Base-by-base conservation (phyloP, 305 asterid genomes). In the Solanum aculeatissimum region DNA sequence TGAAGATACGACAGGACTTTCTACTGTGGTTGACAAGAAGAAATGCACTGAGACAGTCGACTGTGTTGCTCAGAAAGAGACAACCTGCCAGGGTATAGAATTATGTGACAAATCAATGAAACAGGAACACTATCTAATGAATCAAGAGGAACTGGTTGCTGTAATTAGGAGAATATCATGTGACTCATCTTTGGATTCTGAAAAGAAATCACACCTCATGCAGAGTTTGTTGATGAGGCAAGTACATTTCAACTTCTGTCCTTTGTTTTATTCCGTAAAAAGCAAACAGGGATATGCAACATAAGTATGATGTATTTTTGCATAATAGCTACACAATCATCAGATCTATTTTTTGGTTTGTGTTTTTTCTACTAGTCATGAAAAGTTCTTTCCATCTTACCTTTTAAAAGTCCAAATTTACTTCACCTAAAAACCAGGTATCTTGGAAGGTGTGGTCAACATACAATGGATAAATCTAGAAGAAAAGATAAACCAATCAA, bases 171-270 rank as follows among this genome's bases (percentile, higher is more conserved):
- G 91, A 91, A 93, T 95, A 63, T 93, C 97, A 43, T 89, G 97
- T 81, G 98, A 95, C 87, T 83, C 95, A 25, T 88, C 89, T 87
- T 85, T 95, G 89, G 97, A 92, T 87, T 79, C 88, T 80, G 89
- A 86, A 82, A 87, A 89, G 87, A 93, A 93, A 86, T 89, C 97
- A 21, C 85, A 86, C 83, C 84, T 95, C 70, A 90, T 92, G 72
- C 98, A 94, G 91, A 92, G 90, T 91, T 86, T 95, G 87, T 88
- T 91, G 75, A 91, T 89, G 95, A 95, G 99, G 99, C 93, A 91
- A 89, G 55, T 83, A 53, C 77, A 63, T 55, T n/a, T 75, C 70
- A 32, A 51, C 40, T 78, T 40, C 84, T 18, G 72, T 86, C 81
- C 83, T 69, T 4, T 40, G 32, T 45, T 75, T 72, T 38, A 12